Evolutionary conservation across 2,329 filamentous ascomycete genomes (phyloP).

Genomic region (Neofusicoccum umdonicola): DNA sequence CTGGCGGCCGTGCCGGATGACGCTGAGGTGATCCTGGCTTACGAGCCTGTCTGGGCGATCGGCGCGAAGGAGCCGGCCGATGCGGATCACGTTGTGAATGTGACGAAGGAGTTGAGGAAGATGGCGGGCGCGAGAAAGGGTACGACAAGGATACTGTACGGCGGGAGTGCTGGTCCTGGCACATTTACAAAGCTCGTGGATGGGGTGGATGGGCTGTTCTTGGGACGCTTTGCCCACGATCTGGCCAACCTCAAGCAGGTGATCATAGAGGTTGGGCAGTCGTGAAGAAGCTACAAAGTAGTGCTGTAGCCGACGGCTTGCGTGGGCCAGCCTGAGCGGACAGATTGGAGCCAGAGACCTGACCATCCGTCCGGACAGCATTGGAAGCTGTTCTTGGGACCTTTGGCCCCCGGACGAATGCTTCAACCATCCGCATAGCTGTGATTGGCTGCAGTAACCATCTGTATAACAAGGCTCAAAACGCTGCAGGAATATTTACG

Average conservation of each 20-base stretch:
- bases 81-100: constrained; percentile 68
- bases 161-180: constrained; percentile 78
- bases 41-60: constrained; percentile 89
- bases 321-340: no score
- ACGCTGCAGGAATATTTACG: not conserved
- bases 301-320: no score
- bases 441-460: no score
- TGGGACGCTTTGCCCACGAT: constrained; percentile 80
- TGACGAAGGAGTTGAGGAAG: constrained; percentile 64
- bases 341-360: no score
- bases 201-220: constrained; percentile 75
- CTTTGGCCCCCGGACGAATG: no score
- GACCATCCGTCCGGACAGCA: no score
- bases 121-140: constrained; percentile 54
- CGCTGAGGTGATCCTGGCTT: constrained; percentile 73
- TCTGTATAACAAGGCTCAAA: no score
- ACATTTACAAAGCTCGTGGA: constrained; percentile 66
- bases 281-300: constrained; percentile 16
- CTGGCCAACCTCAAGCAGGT: constrained; percentile 69
- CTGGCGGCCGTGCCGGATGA: constrained; percentile 59
- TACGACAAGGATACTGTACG: constrained; percentile 70
- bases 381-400: no score
- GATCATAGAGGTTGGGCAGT: constrained; percentile 64
- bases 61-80: constrained; percentile 70
- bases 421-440: no score